Conservation (phyloP, 139 green algal species). For the Chlamydomonas schloesseri region DNA sequence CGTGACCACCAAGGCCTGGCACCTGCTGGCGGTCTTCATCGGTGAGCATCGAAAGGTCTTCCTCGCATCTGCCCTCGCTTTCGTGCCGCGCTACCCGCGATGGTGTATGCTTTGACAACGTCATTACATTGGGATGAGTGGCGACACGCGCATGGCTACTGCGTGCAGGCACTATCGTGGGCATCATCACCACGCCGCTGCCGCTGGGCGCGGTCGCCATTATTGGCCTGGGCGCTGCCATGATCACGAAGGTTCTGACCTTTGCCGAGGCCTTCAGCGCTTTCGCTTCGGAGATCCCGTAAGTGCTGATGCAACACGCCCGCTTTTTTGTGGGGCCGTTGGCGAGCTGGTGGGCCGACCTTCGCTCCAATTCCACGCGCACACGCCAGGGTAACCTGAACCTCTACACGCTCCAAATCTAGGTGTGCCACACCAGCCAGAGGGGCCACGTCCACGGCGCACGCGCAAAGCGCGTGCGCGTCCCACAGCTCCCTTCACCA, state of each 20-base stretch:
- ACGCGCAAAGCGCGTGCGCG: no score
- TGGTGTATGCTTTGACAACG: no score
- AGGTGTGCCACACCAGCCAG: no score
- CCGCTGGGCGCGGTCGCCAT: conserved; percentile 97
- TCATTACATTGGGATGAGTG: no score
- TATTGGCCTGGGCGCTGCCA: conserved; percentile 92
- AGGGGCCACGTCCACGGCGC: no score
- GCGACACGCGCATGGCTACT: not conserved
- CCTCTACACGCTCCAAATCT: no score
- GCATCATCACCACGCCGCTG: conserved; percentile 97
- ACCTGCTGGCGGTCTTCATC: conserved; percentile 96
- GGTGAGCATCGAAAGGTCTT: conserved; percentile 18
- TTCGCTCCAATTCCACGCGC: no score
- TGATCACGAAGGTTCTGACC: conserved; percentile 96
- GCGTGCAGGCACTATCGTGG: conserved; percentile 79
- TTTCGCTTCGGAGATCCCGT: conserved; percentile 97
- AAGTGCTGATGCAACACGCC: conserved; percentile 32
- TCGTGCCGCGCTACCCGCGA: no score
- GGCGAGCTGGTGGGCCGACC: not conserved
- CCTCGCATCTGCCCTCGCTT: no score
- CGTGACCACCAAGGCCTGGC: conserved; percentile 83
- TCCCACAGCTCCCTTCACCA: no score
- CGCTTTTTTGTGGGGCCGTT: not conserved
- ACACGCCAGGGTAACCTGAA: no score
- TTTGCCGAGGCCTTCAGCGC: conserved; percentile 97